Base-by-base conservation (phyloP, 2,329 filamentous ascomycete genomes). In the Ophiocordyceps robertsii region DNA sequence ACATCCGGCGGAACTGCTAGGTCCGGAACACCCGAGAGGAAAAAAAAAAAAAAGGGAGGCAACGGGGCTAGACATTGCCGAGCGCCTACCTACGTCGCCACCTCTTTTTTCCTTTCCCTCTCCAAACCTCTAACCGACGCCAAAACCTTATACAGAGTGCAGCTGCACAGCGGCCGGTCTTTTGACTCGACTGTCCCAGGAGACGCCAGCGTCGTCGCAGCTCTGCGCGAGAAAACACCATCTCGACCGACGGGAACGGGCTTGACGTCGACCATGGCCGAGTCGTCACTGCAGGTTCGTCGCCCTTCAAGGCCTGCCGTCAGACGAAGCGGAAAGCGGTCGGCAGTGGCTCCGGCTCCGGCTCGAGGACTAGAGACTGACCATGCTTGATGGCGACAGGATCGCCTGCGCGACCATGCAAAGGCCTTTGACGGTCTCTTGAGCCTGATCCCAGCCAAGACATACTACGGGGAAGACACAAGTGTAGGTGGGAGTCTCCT, bases 381-480 rank as follows among this genome's bases (percentile, higher is more conserved):
- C 33, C 14, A 17, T 17, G 33, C 9, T 17, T 27, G 24, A 14
- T n/a, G 14, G 4, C 38, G 38, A 47, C 47, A 77, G 73, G 71
- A 75, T 55, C 73, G 72, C 50, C 63, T 77, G 53, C 71, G 70
- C 59, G 67, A 67, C 49, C 69, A 75, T 51, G 66, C 84, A 49
- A 76, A 85, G 64, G 83, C 86, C 50, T 94, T 95, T 56, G 83
- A 93, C 64, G 86, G 86, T 38, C 69, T 95, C 41, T 69, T 95
- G 60, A 90, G 86, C 44, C 70, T 95, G 49, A 94, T 93, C 45
- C 87, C 89, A 35, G 86, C 87, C 47, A 89, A 92, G 64, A 79
- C 87, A 54, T 95, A 95, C 65, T 95, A 93, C 54, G 85, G 82
- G 43, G 80, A 89, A 60, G 87, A 94, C 58, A 83, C 75, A 48